Base-by-base conservation (phyloP, 2,329 filamentous ascomycete genomes). In the Cytospora paraplurivora region DNA sequence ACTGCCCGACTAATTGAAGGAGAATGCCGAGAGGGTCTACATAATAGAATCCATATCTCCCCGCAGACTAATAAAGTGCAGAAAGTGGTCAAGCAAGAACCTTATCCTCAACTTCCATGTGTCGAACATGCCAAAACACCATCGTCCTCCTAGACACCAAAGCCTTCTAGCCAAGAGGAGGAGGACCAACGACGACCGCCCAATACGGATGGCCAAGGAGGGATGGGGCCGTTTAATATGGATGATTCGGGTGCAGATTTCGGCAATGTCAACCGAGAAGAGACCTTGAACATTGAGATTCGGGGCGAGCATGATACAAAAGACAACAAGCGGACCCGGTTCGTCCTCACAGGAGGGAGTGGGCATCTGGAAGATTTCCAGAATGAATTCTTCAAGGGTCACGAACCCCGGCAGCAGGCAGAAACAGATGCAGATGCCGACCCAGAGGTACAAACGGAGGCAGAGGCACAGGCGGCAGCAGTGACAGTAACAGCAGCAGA, bases 161-260 rank as follows among this genome's bases (percentile, higher is more conserved):
- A 37, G 27, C 47, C 37, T 50, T 27, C 53, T 33, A 51, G 37
- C 19, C 47, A 56, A 51, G 55, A 63, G 55, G 49, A 63, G 53
- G 61, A 59, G 49, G 52, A 59, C 55, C 33, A 56, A 50, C 49
- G 41, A 44, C 37, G 55, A 47, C 54, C 53, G 56, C 55, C 37
- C 17, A 55, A 58, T 32, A 63, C 59, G 62, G 62, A 34, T 17
- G 38, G 55, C 33, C 54, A 44, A 59, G 61, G 54, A 63, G 38
- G 21, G 19, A 37, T 49, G 50, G 53, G 53, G 53, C 56, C 35
- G 38, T 54, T 57, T 49, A 58, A 52, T 57, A 58, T 37, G 52
- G 52, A 62, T 56, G 56, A 65, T 54, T 53, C 53, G 56, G 59
- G 50, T 56, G 62, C 60, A 62, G 64, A 66, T 64, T 62, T 66